phyloP scores from a whole-genome alignment of 306 rosid species.

The Quercus bicolor region DNA sequence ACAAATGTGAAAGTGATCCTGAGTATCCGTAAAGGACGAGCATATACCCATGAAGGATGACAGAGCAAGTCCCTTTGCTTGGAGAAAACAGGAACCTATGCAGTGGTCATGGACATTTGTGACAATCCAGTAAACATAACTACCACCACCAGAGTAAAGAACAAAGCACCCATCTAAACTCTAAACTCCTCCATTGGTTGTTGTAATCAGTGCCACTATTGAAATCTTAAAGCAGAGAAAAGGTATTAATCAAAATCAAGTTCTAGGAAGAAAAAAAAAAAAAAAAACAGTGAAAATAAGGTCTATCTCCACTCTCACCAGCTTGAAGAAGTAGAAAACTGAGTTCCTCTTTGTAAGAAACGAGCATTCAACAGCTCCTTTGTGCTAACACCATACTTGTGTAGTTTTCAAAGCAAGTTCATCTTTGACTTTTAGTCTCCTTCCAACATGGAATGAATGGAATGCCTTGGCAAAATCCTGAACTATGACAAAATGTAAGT shows the following conservation, averaged over 20 bases:
- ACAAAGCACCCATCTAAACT: slow-evolving; percentile 45
- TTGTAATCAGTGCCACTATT: slow-evolving; percentile 32
- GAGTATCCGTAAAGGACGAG: slow-evolving; percentile 50
- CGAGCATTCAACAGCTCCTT: slow-evolving; percentile 46
- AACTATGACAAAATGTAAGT: slow-evolving; percentile 38
- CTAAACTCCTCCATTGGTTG: slow-evolving; percentile 41
- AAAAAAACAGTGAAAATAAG: neutral
- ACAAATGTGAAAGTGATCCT: slow-evolving; percentile 33
- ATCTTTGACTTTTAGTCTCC: slow-evolving; percentile 7
- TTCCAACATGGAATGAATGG: slow-evolving; percentile 41
- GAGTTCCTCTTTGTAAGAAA: slow-evolving; percentile 50
- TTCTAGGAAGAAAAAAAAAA: neutral
- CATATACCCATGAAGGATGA: slow-evolving; percentile 61
- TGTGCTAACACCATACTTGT: slow-evolving; percentile 37
- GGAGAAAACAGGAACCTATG: slow-evolving; percentile 53
- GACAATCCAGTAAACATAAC: slow-evolving; percentile 49
- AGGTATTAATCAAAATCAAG: neutral
- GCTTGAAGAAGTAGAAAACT: slow-evolving; percentile 37
- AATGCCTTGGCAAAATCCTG: slow-evolving; percentile 46
- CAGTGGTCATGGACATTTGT: slow-evolving; percentile 43
- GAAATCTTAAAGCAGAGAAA: slow-evolving; percentile 37
- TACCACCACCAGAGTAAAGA: slow-evolving; percentile 26
- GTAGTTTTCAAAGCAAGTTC: slow-evolving; percentile 47
- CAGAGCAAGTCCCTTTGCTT: slow-evolving; percentile 57
- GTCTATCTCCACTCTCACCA: slow-evolving; percentile 29